A percentile compares a stretch with the other conserved stretches of the same genome.
phyloP scores from a whole-genome alignment of 805 yeast species.

The Candida manassasensis region DNA sequence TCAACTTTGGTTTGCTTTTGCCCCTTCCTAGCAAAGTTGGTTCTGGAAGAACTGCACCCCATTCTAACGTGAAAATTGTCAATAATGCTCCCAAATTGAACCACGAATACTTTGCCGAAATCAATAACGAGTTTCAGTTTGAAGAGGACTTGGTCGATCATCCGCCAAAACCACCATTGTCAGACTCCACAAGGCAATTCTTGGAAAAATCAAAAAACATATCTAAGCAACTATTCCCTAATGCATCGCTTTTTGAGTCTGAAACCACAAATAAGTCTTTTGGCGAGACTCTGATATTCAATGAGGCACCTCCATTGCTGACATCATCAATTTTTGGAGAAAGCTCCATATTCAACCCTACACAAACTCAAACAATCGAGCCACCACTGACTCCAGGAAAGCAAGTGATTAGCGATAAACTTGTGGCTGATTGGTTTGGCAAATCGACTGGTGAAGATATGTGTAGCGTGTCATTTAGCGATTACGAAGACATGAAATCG shows the following conservation, averaged over 20 bases:
- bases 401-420: conserved; percentile 30
- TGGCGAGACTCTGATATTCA: neutral
- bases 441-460: conserved; percentile 23
- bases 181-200: conserved; percentile 2
- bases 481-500: conserved; percentile 4
- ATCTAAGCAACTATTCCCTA: neutral
- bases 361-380: neutral
- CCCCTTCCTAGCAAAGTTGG: conserved; percentile 39
- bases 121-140: conserved; percentile 22
- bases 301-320: neutral
- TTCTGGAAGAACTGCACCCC: conserved; percentile 24
- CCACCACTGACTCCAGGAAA: conserved; percentile 24
- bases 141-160: conserved; percentile 20
- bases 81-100: conserved; percentile 12
- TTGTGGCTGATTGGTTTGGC: conserved; percentile 35
- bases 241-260: neutral
- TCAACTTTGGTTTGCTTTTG: conserved; percentile 23
- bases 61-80: conserved; percentile 5
- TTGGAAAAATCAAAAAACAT: conserved; percentile 2
- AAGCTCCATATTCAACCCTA: neutral
- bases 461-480: conserved; percentile 26
- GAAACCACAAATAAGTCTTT: neutral
- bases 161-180: neutral
- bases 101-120: conserved; percentile 15
- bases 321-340: neutral